phyloP scores from a whole-genome alignment of 495 filamentous ascomycete species.

The Annulohypoxylon nitens region DNA sequence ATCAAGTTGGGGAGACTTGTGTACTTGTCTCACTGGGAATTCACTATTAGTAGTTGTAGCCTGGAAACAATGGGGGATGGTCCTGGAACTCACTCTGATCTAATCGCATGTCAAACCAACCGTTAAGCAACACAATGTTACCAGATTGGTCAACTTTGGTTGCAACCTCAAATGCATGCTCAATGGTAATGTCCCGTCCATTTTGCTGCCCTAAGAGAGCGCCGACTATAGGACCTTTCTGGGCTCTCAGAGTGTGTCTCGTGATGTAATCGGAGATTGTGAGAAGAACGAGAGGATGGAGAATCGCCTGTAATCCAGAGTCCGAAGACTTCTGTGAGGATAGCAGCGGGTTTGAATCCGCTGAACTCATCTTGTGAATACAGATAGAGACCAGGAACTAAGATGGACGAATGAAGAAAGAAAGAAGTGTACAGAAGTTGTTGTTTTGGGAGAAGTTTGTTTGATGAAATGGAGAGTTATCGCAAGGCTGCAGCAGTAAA shows the following conservation, averaged over 20 bases:
- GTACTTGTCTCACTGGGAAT: conserved; percentile 82
- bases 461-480: conserved; percentile 9
- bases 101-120: conserved; percentile 84
- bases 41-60: conserved; percentile 22
- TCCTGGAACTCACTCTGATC: conserved; percentile 77
- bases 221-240: conserved; percentile 82
- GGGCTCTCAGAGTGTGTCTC: conserved; percentile 81
- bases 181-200: conserved; percentile 89
- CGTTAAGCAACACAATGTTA: conserved; percentile 68
- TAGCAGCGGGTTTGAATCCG: conserved; percentile 54
- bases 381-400: conserved; percentile 3
- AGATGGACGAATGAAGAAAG: background rate
- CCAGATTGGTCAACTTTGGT: conserved; percentile 58
- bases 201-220: conserved; percentile 90
- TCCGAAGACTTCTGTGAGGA: conserved; percentile 72
- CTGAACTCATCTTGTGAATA: conserved; percentile 39
- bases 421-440: conserved; percentile 25
- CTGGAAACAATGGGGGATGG: background rate
- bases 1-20: conserved; percentile 84
- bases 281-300: conserved; percentile 95
- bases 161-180: conserved; percentile 89
- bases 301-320: conserved; percentile 82
- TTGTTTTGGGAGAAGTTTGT: conserved; percentile 21
- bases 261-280: conserved; percentile 98
- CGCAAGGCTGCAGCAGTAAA: conserved; percentile 31